A percentile compares a stretch with the other conserved stretches of the same genome.
Conservation (phyloP, 352 stramenopile species). For the Hyaloperonospora arabidopsidis region DNA sequence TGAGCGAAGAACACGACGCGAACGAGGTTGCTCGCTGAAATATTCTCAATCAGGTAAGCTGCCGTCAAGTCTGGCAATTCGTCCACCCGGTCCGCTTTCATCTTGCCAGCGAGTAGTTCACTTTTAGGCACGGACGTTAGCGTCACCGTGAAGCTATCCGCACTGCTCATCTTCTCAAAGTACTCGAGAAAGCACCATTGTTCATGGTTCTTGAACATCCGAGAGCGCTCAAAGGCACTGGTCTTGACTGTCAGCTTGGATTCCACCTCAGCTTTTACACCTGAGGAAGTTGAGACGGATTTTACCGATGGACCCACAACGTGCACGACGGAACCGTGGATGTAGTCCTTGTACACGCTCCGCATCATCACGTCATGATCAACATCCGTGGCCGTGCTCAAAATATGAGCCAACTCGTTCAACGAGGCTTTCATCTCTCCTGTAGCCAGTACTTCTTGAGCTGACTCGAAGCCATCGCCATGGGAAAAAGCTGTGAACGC, state of each 20-base stretch:
- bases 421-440: slow-evolving; percentile 33
- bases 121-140: slow-evolving; percentile 26
- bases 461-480: slow-evolving; percentile 28
- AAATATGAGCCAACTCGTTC: slow-evolving; percentile 28
- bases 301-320: slow-evolving; percentile 8
- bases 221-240: slow-evolving; percentile 30
- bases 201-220: slow-evolving; percentile 36
- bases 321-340: slow-evolving; percentile 41
- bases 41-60: slow-evolving; percentile 29
- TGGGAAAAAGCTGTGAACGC: slow-evolving; percentile 27
- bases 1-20: slow-evolving; percentile 37
- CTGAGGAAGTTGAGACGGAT: slow-evolving; percentile 3
- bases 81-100: slow-evolving; percentile 33
- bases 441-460: slow-evolving; percentile 23
- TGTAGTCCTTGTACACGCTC: slow-evolving; percentile 41
- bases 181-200: slow-evolving; percentile 36
- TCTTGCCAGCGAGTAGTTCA: slow-evolving; percentile 31
- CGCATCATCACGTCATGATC: slow-evolving; percentile 34
- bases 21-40: slow-evolving; percentile 29
- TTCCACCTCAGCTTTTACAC: slow-evolving; percentile 12
- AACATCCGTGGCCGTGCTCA: slow-evolving; percentile 24
- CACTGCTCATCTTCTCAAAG: slow-evolving; percentile 21
- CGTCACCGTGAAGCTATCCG: slow-evolving; percentile 23
- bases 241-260: slow-evolving; percentile 29
- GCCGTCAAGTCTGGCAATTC: slow-evolving; percentile 33